Conservation (phyloP, 1,284 basidiomycete genomes). For the Rhodotorula sp. region DNA sequence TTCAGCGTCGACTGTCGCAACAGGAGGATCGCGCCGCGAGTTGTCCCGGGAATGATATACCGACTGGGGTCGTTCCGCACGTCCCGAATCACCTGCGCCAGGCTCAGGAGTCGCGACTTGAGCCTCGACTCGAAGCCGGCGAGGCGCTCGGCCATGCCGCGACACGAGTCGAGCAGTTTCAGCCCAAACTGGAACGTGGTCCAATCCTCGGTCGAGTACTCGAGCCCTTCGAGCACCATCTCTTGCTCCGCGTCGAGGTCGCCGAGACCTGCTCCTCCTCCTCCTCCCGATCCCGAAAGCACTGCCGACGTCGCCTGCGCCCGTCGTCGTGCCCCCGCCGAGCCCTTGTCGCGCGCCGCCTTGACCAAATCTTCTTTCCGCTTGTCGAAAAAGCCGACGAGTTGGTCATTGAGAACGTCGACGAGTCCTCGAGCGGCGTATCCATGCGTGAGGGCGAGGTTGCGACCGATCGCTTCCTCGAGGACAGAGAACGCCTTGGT, state of each 20-base stretch:
- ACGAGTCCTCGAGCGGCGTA: constrained; percentile 73
- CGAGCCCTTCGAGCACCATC: constrained; percentile 63
- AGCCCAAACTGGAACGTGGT: constrained; percentile 73
- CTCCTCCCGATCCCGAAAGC: not conserved
- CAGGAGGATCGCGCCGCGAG: constrained; percentile 67
- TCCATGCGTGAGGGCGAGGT: constrained; percentile 77
- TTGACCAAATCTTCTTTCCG: constrained; percentile 53
- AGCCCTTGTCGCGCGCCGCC: constrained; percentile 36
- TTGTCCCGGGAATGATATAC: constrained; percentile 61
- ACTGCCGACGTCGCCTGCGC: not conserved
- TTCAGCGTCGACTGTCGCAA: constrained; percentile 79
- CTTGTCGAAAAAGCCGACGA: constrained; percentile 64
- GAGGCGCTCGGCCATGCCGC: constrained; percentile 66
- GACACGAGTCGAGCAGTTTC: constrained; percentile 75
- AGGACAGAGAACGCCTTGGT: constrained; percentile 69
- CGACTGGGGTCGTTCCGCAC: constrained; percentile 59
- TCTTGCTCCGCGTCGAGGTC: constrained; percentile 55
- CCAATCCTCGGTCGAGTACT: constrained; percentile 86
- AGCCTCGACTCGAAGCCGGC: constrained; percentile 67
- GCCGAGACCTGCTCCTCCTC: not conserved
- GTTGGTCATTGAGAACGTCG: constrained; percentile 66
- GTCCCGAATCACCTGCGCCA: constrained; percentile 59
- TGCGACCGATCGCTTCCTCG: constrained; percentile 73
- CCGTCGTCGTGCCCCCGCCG: constrained; percentile 8
- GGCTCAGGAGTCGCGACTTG: constrained; percentile 60